A percentile compares a stretch with the other conserved stretches of the same genome.
Conservation (phyloP, 202 grass and related monocot genomes). For the Setaria viridis region DNA sequence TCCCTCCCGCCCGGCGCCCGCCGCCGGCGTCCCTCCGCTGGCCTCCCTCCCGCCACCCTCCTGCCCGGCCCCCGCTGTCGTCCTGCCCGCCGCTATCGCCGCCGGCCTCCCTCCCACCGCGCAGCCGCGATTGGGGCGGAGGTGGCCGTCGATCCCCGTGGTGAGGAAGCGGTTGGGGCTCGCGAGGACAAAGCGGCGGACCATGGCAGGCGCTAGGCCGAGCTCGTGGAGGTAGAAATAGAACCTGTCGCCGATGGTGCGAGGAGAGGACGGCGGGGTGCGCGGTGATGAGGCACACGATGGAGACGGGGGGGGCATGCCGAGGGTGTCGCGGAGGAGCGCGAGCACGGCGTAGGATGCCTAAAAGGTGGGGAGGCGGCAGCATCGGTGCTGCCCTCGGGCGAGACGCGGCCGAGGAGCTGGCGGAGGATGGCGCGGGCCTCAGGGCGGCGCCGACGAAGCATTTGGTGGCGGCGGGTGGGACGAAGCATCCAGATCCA, state of each 20-base stretch:
- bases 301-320: constrained; percentile 21
- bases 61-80: too few relatives aligned
- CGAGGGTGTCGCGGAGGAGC: constrained; percentile 44
- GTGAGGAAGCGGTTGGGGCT: constrained; percentile 29
- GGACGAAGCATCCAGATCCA: background rate
- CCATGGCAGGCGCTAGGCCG: constrained; percentile 39
- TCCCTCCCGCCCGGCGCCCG: too few relatives aligned
- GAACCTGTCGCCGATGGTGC: constrained; percentile 35
- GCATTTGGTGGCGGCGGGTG: background rate
- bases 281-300: constrained; percentile 31
- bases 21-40: too few relatives aligned
- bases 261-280: constrained; percentile 34
- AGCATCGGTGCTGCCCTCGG: background rate
- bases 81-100: too few relatives aligned
- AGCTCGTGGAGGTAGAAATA: constrained; percentile 54
- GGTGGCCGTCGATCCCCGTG: background rate
- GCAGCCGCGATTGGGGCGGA: constrained; percentile 39
- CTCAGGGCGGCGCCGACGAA: background rate
- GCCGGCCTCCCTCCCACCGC: too few relatives aligned
- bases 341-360: constrained; percentile 42
- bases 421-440: background rate
- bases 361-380: background rate
- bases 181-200: constrained; percentile 40
- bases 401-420: background rate
- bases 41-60: too few relatives aligned